Evolutionary conservation across 495 filamentous ascomycete genomes (phyloP).

Genomic region (Aspergillus egyptiacus): DNA sequence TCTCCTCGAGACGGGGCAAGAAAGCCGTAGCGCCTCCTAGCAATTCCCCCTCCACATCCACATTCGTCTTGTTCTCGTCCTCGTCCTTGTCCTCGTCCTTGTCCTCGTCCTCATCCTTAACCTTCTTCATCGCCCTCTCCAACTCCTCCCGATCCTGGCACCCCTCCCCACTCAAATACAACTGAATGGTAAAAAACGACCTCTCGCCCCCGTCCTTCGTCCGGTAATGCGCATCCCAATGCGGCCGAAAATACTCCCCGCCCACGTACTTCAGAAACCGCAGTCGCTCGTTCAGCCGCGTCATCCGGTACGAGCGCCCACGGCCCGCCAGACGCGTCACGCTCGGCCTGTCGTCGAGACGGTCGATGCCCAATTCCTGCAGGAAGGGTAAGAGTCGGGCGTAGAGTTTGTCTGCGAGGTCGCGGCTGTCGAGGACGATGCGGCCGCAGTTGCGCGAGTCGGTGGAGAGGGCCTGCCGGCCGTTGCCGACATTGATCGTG

Average conservation of each 20-base stretch:
- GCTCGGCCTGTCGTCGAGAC: conserved; percentile 30
- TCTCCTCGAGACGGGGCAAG: conserved; percentile 38
- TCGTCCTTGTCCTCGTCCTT: not conserved
- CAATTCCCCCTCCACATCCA: conserved; percentile 14
- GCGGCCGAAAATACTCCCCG: conserved; percentile 73
- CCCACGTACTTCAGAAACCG: conserved; percentile 72
- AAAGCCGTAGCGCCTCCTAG: conserved; percentile 61
- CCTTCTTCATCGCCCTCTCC: conserved; percentile 18
- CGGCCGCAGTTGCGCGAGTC: conserved; percentile 63
- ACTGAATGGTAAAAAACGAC: conserved; percentile 71
- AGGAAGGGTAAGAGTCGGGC: conserved; percentile 49
- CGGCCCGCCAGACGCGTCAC: conserved; percentile 44
- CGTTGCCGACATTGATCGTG: conserved; percentile 59
- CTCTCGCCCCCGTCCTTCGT: conserved; percentile 52
- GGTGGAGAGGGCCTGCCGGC: conserved; percentile 49
- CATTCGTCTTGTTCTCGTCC: conserved; percentile 3
- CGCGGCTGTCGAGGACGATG: conserved; percentile 64
- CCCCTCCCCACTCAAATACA: conserved; percentile 70
- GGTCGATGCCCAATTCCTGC: conserved; percentile 30
- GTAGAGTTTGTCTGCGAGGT: conserved; percentile 58
- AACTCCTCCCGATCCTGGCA: conserved; percentile 38
- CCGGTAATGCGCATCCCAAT: conserved; percentile 65
- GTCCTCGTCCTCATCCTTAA: too few relatives aligned
- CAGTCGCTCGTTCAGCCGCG: conserved; percentile 67
- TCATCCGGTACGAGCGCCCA: conserved; percentile 49